A percentile compares a stretch with the other conserved stretches of the same genome.
These are phyloP conservation scores for Eutrema yunnanense DNA, from an alignment of 345 rosid genomes.

Conservation along the genomic window DNA sequence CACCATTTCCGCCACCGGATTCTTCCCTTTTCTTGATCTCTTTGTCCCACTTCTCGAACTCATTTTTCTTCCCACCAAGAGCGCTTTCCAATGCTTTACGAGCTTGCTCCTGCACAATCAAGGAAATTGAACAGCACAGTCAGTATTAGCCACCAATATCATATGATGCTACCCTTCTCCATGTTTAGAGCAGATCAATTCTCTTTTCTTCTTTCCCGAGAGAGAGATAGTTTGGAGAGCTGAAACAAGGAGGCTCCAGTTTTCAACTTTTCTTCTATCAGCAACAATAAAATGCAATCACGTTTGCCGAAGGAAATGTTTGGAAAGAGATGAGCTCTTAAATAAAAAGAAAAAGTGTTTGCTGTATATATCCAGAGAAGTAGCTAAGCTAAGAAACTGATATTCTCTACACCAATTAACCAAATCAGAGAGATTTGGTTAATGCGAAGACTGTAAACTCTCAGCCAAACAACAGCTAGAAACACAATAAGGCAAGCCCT, in stretches of 20 bases:
- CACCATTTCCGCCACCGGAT: constrained; percentile 53
- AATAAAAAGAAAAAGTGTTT: neutral
- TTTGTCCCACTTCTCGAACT: constrained; percentile 76
- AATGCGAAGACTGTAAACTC: neutral
- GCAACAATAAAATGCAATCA: neutral
- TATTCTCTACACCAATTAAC: neutral
- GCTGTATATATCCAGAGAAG: neutral
- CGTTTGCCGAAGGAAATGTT: neutral
- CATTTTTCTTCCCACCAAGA: constrained; percentile 81
- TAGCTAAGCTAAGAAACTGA: neutral
- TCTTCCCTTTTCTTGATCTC: constrained; percentile 88
- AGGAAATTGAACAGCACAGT: neutral
- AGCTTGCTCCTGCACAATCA: constrained; percentile 69
- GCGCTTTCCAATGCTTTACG: constrained; percentile 83
- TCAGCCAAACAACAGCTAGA: neutral
- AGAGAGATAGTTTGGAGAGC: neutral
- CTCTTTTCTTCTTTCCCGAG: neutral
- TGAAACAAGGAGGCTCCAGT: neutral
- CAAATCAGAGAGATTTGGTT: neutral
- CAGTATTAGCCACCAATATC: neutral
- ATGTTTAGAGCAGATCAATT: neutral
- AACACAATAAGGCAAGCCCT: neutral
- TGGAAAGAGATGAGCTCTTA: neutral
- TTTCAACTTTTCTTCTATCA: neutral
- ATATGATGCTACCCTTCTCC: neutral